Evolutionary conservation across 805 yeast genomes (phyloP).

Genomic region (Candida sanyiensis): DNA sequence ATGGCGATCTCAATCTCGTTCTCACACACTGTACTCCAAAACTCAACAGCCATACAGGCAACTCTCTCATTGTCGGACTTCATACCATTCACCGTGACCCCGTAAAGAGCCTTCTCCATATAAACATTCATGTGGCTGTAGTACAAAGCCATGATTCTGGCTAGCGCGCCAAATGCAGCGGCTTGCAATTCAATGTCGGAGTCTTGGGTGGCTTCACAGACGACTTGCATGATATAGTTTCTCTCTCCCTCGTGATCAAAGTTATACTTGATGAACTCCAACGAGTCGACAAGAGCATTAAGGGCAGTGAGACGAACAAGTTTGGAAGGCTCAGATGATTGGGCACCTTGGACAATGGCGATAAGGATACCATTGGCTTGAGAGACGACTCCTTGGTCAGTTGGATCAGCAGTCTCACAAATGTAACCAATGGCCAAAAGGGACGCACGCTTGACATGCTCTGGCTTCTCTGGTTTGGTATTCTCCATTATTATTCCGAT

Average conservation of each 20-base stretch:
- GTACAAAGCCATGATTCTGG: conserved; percentile 85
- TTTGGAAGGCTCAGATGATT: conserved; percentile 66
- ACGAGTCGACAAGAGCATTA: conserved; percentile 84
- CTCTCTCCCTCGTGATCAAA: conserved; percentile 93
- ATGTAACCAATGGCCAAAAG: conserved; percentile 89
- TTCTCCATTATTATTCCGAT: conserved; percentile 80
- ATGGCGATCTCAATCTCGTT: conserved; percentile 80
- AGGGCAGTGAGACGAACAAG: conserved; percentile 84
- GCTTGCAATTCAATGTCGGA: conserved; percentile 78
- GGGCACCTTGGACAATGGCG: conserved; percentile 96
- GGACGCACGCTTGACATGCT: conserved; percentile 78
- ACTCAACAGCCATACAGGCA: conserved; percentile 97
- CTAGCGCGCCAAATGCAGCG: conserved; percentile 92
- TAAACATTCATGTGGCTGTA: conserved; percentile 87
- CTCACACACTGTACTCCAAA: conserved; percentile 99
- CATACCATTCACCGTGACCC: conserved; percentile 89
- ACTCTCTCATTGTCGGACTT: conserved; percentile 76
- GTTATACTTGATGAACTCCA: conserved; percentile 82
- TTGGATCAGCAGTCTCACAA: conserved; percentile 90
- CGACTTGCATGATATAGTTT: conserved; percentile 96
- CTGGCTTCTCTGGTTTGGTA: conserved; percentile 74
- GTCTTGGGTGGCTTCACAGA: conserved; percentile 97
- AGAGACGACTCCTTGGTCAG: conserved; percentile 58
- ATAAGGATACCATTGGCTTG: conserved; percentile 90
- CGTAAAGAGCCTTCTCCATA: conserved; percentile 95